Evolutionary conservation across 1,284 basidiomycete species (phyloP).

Genomic region (Peniophora sp.): DNA sequence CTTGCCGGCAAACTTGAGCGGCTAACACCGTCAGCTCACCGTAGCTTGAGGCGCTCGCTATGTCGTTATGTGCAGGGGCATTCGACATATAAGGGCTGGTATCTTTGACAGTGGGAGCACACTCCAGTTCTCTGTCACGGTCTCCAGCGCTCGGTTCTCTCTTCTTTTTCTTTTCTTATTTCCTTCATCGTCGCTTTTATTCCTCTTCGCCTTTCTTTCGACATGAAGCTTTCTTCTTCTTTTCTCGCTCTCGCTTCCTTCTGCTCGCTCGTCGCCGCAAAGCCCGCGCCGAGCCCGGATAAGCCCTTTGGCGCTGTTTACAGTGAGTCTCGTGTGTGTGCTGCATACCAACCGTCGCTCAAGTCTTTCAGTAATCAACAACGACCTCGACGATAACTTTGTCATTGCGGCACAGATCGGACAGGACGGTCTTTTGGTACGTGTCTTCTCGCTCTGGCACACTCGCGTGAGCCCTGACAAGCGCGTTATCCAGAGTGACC

Average conservation of each 20-base stretch:
- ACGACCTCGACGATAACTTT: conserved; percentile 24
- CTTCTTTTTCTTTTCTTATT: background rate
- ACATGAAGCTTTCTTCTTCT: background rate
- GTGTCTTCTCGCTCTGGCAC: background rate
- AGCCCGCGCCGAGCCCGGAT: too few relatives aligned
- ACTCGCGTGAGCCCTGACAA: background rate
- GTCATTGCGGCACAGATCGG: conserved; percentile 22
- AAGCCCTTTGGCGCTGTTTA: background rate
- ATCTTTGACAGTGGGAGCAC: too few relatives aligned
- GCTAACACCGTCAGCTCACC: too few relatives aligned
- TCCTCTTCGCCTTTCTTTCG: background rate
- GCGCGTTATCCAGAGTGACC: conserved; percentile 18
- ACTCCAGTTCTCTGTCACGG: too few relatives aligned
- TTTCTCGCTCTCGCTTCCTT: background rate
- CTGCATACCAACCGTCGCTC: background rate
- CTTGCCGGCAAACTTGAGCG: too few relatives aligned
- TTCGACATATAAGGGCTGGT: too few relatives aligned
- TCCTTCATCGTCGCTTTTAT: background rate
- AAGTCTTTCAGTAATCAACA: conserved; percentile 23
- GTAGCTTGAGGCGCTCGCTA: too few relatives aligned
- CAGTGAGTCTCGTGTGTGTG: background rate
- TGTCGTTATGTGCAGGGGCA: too few relatives aligned
- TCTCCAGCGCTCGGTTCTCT: background rate
- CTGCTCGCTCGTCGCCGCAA: background rate
- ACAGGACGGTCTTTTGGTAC: conserved; percentile 20